Percentiles rank a stretch among this genome's conserved stretches.
Conservation (phyloP, 176 grass and related monocot species). For the Musa acuminata region DNA sequence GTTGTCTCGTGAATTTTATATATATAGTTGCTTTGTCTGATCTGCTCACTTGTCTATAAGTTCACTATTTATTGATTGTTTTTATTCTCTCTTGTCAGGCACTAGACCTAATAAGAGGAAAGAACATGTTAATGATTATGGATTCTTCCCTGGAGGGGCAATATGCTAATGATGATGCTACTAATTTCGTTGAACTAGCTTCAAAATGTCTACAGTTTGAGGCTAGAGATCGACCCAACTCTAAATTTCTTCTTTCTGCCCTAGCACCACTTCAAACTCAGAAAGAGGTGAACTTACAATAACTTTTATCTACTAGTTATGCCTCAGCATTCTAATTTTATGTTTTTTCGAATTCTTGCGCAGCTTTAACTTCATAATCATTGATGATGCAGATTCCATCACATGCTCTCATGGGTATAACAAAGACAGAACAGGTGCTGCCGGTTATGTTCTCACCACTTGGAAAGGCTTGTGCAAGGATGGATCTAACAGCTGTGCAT, state of each 20-base stretch:
- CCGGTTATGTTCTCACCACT: conserved; percentile 21
- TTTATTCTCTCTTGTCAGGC: conserved; percentile 38
- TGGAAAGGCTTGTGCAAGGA: conserved; percentile 26
- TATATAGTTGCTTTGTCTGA: no score
- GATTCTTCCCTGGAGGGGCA: conserved; percentile 97
- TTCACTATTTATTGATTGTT: not conserved
- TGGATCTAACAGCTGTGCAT: conserved; percentile 23
- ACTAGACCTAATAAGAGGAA: conserved; percentile 95
- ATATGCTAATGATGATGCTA: conserved; percentile 94
- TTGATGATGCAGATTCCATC: conserved; percentile 15
- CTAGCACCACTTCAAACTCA: conserved; percentile 97
- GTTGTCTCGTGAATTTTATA: no score
- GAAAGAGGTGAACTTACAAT: conserved; percentile 53
- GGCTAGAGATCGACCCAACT: conserved; percentile 91
- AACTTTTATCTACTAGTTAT: not conserved
- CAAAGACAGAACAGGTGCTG: conserved; percentile 9
- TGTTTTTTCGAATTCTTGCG: conserved; percentile 8
- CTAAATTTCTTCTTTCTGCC: conserved; percentile 90
- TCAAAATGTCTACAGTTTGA: conserved; percentile 98
- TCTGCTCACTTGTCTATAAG: not conserved
- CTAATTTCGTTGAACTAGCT: conserved; percentile 83
- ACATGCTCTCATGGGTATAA: conserved; percentile 20
- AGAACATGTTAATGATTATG: conserved; percentile 93
- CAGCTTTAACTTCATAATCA: not conserved
- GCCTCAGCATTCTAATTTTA: not conserved